Evolutionary conservation across 2,329 filamentous ascomycete genomes (phyloP).

Genomic region (Claviceps africana): DNA sequence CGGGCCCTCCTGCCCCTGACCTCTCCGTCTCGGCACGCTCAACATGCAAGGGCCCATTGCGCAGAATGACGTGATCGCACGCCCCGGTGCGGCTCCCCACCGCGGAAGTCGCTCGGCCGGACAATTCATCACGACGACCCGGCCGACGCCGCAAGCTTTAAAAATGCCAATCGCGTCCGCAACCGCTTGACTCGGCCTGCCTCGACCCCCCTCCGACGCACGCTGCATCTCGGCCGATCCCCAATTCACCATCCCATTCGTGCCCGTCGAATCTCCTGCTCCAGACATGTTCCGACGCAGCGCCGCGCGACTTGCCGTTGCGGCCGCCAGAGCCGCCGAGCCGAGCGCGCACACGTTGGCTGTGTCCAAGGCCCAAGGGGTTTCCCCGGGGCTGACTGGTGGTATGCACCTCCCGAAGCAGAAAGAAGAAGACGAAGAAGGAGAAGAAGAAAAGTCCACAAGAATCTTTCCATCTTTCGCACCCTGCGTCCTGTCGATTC

Average conservation of each 20-base stretch:
- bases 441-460: neutral
- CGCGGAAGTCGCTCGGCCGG: neutral
- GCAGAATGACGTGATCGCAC: conserved; percentile 11
- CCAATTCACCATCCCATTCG: neutral
- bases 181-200: neutral
- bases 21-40: neutral
- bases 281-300: conserved; percentile 53
- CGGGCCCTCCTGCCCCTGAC: too few relatives aligned
- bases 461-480: too few relatives aligned
- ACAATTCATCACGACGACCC: neutral
- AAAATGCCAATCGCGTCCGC: conserved; percentile 1
- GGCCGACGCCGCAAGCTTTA: neutral
- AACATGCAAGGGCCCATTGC: neutral
- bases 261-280: too few relatives aligned
- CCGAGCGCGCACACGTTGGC: conserved; percentile 49
- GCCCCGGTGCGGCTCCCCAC: conserved; percentile 1
- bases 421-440: neutral
- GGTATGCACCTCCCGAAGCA: conserved; percentile 36
- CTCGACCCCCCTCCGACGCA: neutral
- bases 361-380: conserved; percentile 67
- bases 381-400: conserved; percentile 66
- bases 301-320: conserved; percentile 50
- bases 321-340: conserved; percentile 30
- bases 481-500: too few relatives aligned
- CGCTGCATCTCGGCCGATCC: neutral